Conservation (phyloP, 495 filamentous ascomycete genomes). For the Tuber brumale region DNA sequence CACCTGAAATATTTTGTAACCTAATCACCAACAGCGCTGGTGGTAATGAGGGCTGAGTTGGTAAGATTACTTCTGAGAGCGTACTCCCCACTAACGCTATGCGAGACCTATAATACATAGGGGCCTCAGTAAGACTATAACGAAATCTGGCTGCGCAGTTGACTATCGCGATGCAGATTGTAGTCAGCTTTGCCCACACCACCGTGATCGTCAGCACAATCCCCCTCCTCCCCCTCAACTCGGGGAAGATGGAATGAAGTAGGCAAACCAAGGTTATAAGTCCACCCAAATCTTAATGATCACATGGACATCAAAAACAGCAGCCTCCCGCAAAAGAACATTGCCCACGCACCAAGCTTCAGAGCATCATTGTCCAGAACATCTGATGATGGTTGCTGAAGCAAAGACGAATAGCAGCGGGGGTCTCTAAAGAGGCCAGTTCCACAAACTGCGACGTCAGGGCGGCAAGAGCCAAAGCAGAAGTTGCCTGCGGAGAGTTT, state of each 20-base stretch:
- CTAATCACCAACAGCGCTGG: too few species aligned
- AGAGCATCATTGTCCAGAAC: conserved; percentile 50
- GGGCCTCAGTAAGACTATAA: conserved; percentile 84
- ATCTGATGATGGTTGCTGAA: conserved; percentile 68
- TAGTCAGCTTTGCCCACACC: conserved; percentile 62
- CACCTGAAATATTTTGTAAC: conserved; percentile 41
- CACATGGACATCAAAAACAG: conserved; percentile 84
- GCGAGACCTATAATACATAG: conserved; percentile 95
- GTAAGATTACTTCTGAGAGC: conserved; percentile 46
- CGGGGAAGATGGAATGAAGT: neutral
- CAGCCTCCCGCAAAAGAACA: conserved; percentile 70
- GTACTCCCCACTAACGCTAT: conserved; percentile 89
- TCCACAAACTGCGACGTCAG: conserved; percentile 81
- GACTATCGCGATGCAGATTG: conserved; percentile 96
- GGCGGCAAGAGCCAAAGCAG: conserved; percentile 77
- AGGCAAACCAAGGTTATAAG: conserved; percentile 67
- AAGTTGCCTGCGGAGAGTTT: conserved; percentile 74
- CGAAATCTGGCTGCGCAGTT: conserved; percentile 85
- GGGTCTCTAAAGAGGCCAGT: conserved; percentile 81
- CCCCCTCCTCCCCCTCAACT: neutral
- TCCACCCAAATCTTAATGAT: conserved; percentile 86
- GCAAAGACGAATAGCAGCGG: conserved; percentile 65
- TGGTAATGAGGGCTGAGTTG: too few species aligned
- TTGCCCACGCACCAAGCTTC: conserved; percentile 56
- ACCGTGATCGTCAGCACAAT: too few species aligned